Conservation (phyloP, 768 basidiomycete species). For the Mycena indigotica region DNA sequence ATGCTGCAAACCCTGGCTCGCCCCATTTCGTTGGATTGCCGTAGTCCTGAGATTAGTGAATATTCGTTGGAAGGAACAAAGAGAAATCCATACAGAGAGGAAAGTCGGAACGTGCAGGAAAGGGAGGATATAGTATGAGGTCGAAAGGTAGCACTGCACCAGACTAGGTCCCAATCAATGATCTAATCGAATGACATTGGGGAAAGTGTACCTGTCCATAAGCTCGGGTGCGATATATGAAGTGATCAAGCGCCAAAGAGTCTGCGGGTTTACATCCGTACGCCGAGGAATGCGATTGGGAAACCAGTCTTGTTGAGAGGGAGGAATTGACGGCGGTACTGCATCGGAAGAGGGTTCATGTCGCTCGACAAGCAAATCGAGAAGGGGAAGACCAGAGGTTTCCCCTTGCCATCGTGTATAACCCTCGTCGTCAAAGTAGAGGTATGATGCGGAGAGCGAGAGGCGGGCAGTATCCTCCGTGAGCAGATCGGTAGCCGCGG, state of each 20-base stretch:
- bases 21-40: constrained; percentile 94
- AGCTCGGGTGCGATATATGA: constrained; percentile 85
- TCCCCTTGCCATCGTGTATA: constrained; percentile 91
- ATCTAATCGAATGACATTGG: no score
- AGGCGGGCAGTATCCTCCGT: constrained; percentile 62
- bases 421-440: constrained; percentile 87
- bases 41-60: constrained; percentile 64
- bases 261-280: constrained; percentile 84
- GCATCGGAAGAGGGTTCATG: constrained; percentile 43
- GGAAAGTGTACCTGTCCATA: constrained; percentile 73
- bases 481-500: constrained; percentile 45
- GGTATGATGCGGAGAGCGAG: constrained; percentile 74
- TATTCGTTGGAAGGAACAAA: constrained; percentile 15
- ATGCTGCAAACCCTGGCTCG: constrained; percentile 91
- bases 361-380: constrained; percentile 80
- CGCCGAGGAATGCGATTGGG: constrained; percentile 76
- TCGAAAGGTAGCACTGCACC: constrained; percentile 84
- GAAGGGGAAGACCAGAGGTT: constrained; percentile 86
- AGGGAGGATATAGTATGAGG: constrained; percentile 90
- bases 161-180: constrained; percentile 44
- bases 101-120: constrained; percentile 93
- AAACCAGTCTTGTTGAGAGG: constrained; percentile 58
- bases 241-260: constrained; percentile 84
- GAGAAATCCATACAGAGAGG: constrained; percentile 55
- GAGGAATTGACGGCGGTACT: constrained; percentile 29